Conservation (phyloP, 2,329 filamentous ascomycete genomes). For the Parascedosporium putredinis region DNA sequence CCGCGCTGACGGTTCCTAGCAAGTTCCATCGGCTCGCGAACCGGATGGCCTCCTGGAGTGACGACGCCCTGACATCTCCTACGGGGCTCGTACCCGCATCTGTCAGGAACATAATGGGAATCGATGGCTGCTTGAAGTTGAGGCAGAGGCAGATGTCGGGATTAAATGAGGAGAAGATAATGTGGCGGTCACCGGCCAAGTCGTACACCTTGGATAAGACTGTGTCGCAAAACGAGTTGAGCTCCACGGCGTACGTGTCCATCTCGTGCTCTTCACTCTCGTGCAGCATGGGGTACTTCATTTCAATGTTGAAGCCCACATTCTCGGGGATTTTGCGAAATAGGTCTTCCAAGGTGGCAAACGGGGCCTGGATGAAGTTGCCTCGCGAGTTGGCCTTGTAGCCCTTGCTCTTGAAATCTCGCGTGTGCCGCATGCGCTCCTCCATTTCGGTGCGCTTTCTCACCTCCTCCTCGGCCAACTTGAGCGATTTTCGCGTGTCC, state of each 20-base stretch:
- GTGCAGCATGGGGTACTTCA: slow-evolving; percentile 98
- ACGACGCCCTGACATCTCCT: slow-evolving; percentile 81
- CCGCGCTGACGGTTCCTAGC: slow-evolving; percentile 80
- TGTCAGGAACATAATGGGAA: slow-evolving; percentile 87
- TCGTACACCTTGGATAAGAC: slow-evolving; percentile 87
- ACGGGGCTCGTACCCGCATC: slow-evolving; percentile 76
- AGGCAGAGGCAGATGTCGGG: slow-evolving; percentile 91
- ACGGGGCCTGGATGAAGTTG: slow-evolving; percentile 90
- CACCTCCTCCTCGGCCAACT: slow-evolving; percentile 41
- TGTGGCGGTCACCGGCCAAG: slow-evolving; percentile 67
- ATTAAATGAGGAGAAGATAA: slow-evolving; percentile 96
- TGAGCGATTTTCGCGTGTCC: slow-evolving; percentile 22
- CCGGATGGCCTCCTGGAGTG: slow-evolving; percentile 86
- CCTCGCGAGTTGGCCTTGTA: slow-evolving; percentile 94
- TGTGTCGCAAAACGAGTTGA: slow-evolving; percentile 94
- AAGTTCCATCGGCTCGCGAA: slow-evolving; percentile 95
- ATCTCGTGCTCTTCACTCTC: slow-evolving; percentile 93
- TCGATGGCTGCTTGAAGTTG: slow-evolving; percentile 94
- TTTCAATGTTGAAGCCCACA: slow-evolving; percentile 96
- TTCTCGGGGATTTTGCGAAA: slow-evolving; percentile 73
- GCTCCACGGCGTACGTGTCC: slow-evolving; percentile 90
- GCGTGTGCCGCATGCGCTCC: slow-evolving; percentile 94
- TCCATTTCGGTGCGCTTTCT: slow-evolving; percentile 33
- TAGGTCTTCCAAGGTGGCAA: slow-evolving; percentile 88
- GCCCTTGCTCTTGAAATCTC: slow-evolving; percentile 87